Percentiles rank a stretch among this genome's conserved stretches.
These are phyloP conservation scores for Ophioceras dolichostomum DNA, from an alignment of 2,329 filamentous ascomycete genomes.

Conservation along the genomic window DNA sequence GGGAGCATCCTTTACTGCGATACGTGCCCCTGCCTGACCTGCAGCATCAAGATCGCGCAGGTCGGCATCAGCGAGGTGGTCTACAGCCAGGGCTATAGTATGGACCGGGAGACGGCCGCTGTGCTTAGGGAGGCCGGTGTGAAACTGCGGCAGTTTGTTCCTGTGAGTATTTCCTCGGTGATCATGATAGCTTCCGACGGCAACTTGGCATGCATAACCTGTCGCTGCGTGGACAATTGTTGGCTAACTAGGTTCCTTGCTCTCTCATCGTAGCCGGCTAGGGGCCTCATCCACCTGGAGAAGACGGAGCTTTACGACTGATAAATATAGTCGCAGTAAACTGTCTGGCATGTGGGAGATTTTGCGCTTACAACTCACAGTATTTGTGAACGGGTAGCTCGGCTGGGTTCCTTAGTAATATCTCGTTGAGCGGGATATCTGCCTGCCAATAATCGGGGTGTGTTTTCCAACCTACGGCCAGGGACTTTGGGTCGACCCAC, in stretches of 20 bases:
- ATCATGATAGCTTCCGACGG: too few species aligned
- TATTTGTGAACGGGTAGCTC: too few species aligned
- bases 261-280: slow-evolving; percentile 36
- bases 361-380: too few species aligned
- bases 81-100: slow-evolving; percentile 86
- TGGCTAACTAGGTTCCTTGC: neutral
- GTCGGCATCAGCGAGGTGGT: slow-evolving; percentile 94
- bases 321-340: too few species aligned
- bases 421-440: too few species aligned
- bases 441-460: too few species aligned
- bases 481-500: too few species aligned
- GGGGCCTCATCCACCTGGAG: slow-evolving; percentile 52
- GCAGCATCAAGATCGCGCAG: slow-evolving; percentile 96
- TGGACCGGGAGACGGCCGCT: slow-evolving; percentile 73
- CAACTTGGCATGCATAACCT: too few species aligned
- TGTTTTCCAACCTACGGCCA: too few species aligned
- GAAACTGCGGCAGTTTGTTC: slow-evolving; percentile 73
- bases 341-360: too few species aligned
- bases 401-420: too few species aligned
- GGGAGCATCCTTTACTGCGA: slow-evolving; percentile 84
- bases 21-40: slow-evolving; percentile 93
- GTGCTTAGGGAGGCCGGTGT: slow-evolving; percentile 80
- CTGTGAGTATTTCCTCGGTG: too few species aligned
- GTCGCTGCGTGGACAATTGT: neutral
- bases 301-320: slow-evolving; percentile 33